Base-by-base conservation (phyloP, 257 asterid genomes). In the Solanum clarkiae region DNA sequence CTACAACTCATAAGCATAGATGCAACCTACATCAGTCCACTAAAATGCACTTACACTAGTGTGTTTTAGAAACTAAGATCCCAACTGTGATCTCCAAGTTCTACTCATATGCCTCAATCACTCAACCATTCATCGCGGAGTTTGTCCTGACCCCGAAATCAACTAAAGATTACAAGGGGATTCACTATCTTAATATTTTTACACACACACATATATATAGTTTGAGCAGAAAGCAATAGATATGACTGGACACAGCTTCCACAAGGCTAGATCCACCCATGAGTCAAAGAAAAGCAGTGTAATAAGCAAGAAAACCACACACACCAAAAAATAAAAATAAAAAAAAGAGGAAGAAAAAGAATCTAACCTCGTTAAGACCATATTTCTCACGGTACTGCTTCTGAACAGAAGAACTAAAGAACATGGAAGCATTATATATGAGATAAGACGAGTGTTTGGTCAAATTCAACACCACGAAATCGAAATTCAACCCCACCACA, bases 401-500 rank as follows among this genome's bases (percentile, higher is more conserved):
- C 93, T 93, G 98, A 65, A 94, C 95, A 60, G 90, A 59, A 29
- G 97, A 84, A 92, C 97, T 94, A 81, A 96, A 96, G 97, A 89
- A 96, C 65, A 96, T 88, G 80, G 98, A 91, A 85, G 97, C 98
- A 79, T 96, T 96, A 97, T 94, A 96, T 84, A 96, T 85, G 91
- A 96, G 95, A 88, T 96, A 96, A 8, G 98, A 93, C 1, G 98
- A 90, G 87, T 96, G 98, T 87, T 94, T 96, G 51, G 97, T 94
- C 93, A 96, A 87, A 92, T 96, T 96, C 93, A 94, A 60, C 82
- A 93, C 42, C 87, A 90, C 90, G 80, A 96, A 96, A 88, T 96
- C 98, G 81, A 96, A 96, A 92, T 94, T 96, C 93, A 96, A 86
- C 51, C 99, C 99, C 85, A 93, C 95, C 85, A 96, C 99, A 82